Conservation (phyloP, 768 basidiomycete genomes). For the Glaciozyma martinii region DNA sequence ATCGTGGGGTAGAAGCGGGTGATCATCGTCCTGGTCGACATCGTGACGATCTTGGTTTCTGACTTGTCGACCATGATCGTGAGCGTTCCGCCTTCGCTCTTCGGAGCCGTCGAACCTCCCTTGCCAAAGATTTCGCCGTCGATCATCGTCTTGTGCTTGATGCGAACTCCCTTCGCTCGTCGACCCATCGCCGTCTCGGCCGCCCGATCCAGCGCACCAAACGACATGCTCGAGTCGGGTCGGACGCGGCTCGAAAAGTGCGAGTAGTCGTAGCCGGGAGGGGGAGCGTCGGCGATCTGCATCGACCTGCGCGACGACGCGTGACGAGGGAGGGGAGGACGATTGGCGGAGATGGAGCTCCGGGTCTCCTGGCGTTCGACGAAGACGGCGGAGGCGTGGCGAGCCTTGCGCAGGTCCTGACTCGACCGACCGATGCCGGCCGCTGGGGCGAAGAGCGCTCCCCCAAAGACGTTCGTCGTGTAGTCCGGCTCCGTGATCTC, state of each 20-base stretch:
- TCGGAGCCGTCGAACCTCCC: constrained; percentile 21
- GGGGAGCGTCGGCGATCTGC: not conserved
- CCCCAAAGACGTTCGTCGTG: constrained; percentile 37
- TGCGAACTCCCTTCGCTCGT: constrained; percentile 6
- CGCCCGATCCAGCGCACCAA: constrained; percentile 23
- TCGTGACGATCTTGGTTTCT: not conserved
- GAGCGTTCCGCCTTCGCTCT: not conserved
- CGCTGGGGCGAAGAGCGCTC: not conserved
- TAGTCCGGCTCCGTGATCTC: constrained; percentile 15
- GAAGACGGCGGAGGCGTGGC: constrained; percentile 17
- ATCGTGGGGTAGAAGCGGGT: constrained; percentile 24
- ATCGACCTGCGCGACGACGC: not conserved
- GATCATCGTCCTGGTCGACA: constrained; percentile 6
- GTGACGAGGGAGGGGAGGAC: not conserved
- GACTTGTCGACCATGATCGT: constrained; percentile 32
- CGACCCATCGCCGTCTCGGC: constrained; percentile 14
- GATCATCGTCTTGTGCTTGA: constrained; percentile 18
- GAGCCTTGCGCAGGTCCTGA: constrained; percentile 13
- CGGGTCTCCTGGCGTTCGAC: constrained; percentile 5
- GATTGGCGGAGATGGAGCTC: not conserved
- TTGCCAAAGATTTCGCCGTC: constrained; percentile 43
- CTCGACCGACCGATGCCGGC: constrained; percentile 10
- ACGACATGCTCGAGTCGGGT: constrained; percentile 23
- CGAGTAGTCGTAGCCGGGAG: constrained; percentile 2
- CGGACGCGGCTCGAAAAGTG: not conserved